These are phyloP conservation scores for Polytolypa hystricis DNA, from an alignment of 2,329 filamentous ascomycete genomes.

Conservation along the genomic window DNA sequence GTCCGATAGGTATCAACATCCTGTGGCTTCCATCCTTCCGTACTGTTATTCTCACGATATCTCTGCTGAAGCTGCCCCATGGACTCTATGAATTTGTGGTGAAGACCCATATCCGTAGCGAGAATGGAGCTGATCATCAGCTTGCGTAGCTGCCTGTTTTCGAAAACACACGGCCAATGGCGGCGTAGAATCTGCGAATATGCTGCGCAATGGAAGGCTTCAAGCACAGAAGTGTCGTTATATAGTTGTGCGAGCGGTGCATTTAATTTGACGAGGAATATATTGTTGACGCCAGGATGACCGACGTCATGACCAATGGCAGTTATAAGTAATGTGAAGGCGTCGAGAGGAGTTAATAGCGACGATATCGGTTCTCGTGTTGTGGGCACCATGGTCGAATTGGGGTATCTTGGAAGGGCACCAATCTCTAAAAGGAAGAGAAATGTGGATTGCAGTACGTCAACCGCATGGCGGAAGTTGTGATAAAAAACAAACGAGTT, in stretches of 20 bases:
- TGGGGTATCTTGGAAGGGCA: slow-evolving; percentile 57
- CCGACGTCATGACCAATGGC: slow-evolving; percentile 98
- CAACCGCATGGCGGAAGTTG: slow-evolving; percentile 94
- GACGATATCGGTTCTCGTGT: slow-evolving; percentile 55
- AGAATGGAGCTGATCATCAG: slow-evolving; percentile 97
- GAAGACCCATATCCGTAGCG: slow-evolving; percentile 92
- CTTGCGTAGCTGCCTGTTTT: slow-evolving; percentile 67
- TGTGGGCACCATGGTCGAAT: slow-evolving; percentile 20
- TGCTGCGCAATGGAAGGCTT: slow-evolving; percentile 94
- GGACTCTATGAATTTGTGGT: slow-evolving; percentile 93
- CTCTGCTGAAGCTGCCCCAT: slow-evolving; percentile 71
- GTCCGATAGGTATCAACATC: slow-evolving; percentile 65
- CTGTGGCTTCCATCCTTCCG: slow-evolving; percentile 66
- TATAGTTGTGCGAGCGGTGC: slow-evolving; percentile 89
- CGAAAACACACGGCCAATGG: slow-evolving; percentile 78
- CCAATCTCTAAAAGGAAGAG: slow-evolving; percentile 76
- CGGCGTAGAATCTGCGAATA: slow-evolving; percentile 91
- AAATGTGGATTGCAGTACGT: slow-evolving; percentile 89
- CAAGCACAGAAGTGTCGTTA: slow-evolving; percentile 91
- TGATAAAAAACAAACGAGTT: slow-evolving; percentile 95
- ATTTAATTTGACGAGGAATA: slow-evolving; percentile 84
- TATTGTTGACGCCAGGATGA: slow-evolving; percentile 95
- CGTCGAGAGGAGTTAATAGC: slow-evolving; percentile 76
- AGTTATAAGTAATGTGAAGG: slow-evolving; percentile 77
- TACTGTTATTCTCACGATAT: slow-evolving; percentile 52